A percentile compares a stretch with the other conserved stretches of the same genome.
Evolutionary conservation across 805 yeast species (phyloP).

Genomic region (Phaffomyces opuntiae): DNA sequence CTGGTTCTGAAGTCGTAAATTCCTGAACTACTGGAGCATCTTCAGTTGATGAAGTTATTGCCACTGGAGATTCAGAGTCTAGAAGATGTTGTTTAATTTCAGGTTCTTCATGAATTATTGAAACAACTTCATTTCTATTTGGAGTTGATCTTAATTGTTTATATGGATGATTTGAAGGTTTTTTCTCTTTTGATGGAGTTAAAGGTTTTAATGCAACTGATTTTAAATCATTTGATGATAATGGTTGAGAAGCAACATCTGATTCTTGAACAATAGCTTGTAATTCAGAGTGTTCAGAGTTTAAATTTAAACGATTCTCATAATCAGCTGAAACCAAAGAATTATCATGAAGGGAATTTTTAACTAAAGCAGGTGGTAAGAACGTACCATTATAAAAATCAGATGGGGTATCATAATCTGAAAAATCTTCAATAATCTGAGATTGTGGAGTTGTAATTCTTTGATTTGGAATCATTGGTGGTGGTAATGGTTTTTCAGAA

Average conservation of each 20-base stretch:
- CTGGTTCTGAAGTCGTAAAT: no score
- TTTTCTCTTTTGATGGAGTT: background rate
- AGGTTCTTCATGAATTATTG: background rate
- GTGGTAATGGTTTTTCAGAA: constrained; percentile 12
- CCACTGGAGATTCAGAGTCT: background rate
- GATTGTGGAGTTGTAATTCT: constrained; percentile 17
- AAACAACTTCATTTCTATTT: background rate
- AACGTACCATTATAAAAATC: background rate
- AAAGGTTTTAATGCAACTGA: background rate
- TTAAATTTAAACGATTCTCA: background rate
- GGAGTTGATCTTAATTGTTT: constrained; percentile 9
- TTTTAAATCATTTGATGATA: no score
- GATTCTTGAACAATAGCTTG: background rate
- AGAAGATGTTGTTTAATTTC: background rate
- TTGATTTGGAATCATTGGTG: constrained; percentile 17
- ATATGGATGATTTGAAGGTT: constrained; percentile 14
- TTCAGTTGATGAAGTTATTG: background rate
- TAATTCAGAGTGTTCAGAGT: constrained; percentile 1
- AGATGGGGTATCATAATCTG: constrained; percentile 2
- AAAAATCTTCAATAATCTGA: constrained; percentile 7
- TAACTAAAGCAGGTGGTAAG: constrained; percentile 16
- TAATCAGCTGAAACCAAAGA: constrained; percentile 12
- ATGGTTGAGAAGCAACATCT: background rate
- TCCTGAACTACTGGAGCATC: background rate
- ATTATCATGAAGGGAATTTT: constrained; percentile 10